A percentile compares a stretch with the other conserved stretches of the same genome.
Evolutionary conservation across 129 eudicot species (phyloP).

Genomic region (Apium graveolens): DNA sequence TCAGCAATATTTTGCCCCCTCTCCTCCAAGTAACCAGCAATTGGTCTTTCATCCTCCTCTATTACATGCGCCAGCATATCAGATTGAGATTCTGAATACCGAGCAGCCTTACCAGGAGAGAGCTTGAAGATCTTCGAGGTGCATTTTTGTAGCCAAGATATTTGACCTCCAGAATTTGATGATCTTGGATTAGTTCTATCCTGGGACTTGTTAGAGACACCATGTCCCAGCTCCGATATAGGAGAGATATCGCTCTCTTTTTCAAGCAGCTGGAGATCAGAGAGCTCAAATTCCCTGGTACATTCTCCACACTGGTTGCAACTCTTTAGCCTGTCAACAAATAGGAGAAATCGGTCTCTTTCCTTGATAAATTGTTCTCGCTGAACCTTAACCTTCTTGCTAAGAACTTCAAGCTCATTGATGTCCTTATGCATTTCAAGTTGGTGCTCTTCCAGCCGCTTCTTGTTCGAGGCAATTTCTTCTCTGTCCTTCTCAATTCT

Average conservation of each 20-base stretch:
- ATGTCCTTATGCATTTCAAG: constrained; percentile 74
- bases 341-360: constrained; percentile 44
- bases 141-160: constrained; percentile 52
- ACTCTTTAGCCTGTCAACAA: constrained; percentile 46
- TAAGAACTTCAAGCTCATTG: constrained; percentile 52
- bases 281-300: constrained; percentile 25
- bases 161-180: constrained; percentile 30
- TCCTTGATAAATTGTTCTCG: constrained; percentile 53
- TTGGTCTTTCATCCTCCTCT: constrained; percentile 23
- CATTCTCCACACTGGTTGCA: constrained; percentile 63
- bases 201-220: constrained; percentile 23
- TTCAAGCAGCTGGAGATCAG: constrained; percentile 44
- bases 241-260: constrained; percentile 24
- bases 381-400: constrained; percentile 60
- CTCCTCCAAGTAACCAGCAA: constrained; percentile 15
- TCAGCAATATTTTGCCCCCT: constrained; percentile 19
- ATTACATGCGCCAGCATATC: constrained; percentile 16
- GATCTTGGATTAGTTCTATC: constrained; percentile 23
- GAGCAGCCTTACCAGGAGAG: constrained; percentile 40
- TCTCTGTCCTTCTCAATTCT: constrained; percentile 49
- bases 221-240: constrained; percentile 22
- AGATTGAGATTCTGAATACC: constrained; percentile 24
- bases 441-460: constrained; percentile 47
- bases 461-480: constrained; percentile 40
- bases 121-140: constrained; percentile 41